Percentiles rank a stretch among this genome's conserved stretches.
phyloP scores from a whole-genome alignment of 352 stramenopile species.

The Hyaloperonospora brassicae region DNA sequence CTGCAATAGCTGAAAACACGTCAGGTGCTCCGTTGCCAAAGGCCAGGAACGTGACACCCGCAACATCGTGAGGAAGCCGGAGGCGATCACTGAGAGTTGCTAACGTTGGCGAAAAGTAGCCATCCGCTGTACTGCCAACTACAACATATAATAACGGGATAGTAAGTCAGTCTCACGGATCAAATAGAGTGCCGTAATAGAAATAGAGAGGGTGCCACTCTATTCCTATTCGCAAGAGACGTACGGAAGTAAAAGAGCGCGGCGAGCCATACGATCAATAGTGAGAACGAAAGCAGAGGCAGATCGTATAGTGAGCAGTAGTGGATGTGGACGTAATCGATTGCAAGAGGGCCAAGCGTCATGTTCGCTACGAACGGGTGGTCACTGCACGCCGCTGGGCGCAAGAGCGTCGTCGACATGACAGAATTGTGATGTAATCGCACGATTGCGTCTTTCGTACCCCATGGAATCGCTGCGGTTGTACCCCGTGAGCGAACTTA shows the following conservation, averaged over 20 bases:
- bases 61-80: slow-evolving; percentile 86
- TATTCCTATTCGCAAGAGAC: slow-evolving; percentile 1
- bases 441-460: too few species aligned
- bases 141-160: slow-evolving; percentile 14
- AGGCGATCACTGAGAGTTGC: slow-evolving; percentile 91
- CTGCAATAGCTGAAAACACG: slow-evolving; percentile 89
- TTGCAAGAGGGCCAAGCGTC: slow-evolving; percentile 58
- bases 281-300: slow-evolving; percentile 40
- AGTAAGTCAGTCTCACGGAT: too few species aligned
- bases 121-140: slow-evolving; percentile 94
- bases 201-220: background rate
- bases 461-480: too few species aligned
- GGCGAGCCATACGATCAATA: slow-evolving; percentile 62
- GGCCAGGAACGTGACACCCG: slow-evolving; percentile 95
- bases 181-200: slow-evolving; percentile 1
- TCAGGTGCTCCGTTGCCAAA: slow-evolving; percentile 97
- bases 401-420: background rate
- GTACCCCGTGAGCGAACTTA: too few species aligned
- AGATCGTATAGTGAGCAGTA: slow-evolving; percentile 47
- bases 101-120: slow-evolving; percentile 95
- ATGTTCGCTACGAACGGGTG: slow-evolving; percentile 43
- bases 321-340: slow-evolving; percentile 80
- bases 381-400: slow-evolving; percentile 20
- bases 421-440: too few species aligned
- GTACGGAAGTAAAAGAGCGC: slow-evolving; percentile 78